Evolutionary conservation across 1,139 yeast species (phyloP), one percentile per base, ranked within the genome.

Genomic region (Yamadazyma buinensis): DNA sequence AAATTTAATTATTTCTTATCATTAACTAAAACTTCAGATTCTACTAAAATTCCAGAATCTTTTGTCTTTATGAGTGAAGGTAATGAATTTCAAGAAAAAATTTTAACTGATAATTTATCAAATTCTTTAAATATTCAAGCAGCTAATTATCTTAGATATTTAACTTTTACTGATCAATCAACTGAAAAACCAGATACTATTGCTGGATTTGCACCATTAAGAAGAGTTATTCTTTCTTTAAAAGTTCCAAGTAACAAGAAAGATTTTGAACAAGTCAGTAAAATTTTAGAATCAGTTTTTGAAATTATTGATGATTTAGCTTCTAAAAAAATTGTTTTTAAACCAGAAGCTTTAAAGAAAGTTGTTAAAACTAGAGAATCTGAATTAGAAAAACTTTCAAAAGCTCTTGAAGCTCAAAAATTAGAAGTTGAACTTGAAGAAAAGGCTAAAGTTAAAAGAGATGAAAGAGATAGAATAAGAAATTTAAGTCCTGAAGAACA

Each of bases 1-100:
- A 78, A 72, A 33, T 77, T 75, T 42, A 82, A 84, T 64, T 92
- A 87, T 64, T 90, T 67, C 61, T 69, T 90, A 54, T 84, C 95
- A 1, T 72, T 90, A 53, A 86, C 97, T 47, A 84, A 77, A 51
- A 87, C 96, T 26, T 53, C 83, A 26, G 86, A 80, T 52, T 80
- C 88, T 21, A 58, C 73, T 21, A 71, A 74, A 48, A 67, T 90
- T 49, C 96, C 97, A 30, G 53, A 64, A 35, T 77, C 84, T 38
- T 84, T 75, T 55, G 95, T 88, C 15, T 86, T 79, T 63, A 90
- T 92, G 98, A 72, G 86, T 49, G 98, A 92, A 67, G 78, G 78
- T 38, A 74, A 79, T 41, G 97, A 90, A 56, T 70, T 86, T 60
- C 87, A 82, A 49, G 87, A 80, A 7, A 67, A 76, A 44, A 62